phyloP scores from a whole-genome alignment of 208 protist species.

The Plasmodiophora brassicae region DNA sequence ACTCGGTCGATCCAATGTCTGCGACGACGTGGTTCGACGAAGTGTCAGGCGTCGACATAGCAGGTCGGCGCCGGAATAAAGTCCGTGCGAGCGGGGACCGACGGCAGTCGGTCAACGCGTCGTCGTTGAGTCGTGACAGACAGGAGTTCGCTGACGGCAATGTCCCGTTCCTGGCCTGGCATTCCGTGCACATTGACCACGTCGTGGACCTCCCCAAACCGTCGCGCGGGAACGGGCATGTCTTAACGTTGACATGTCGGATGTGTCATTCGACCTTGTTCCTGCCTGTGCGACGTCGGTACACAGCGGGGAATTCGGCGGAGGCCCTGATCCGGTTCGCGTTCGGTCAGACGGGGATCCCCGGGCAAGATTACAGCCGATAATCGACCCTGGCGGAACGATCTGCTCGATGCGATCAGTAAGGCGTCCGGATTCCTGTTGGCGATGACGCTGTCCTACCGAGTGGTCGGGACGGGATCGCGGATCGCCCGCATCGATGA shows the following conservation, averaged over 20 bases:
- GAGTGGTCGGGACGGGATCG: not conserved
- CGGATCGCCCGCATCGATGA: not conserved
- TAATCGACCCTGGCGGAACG: not conserved
- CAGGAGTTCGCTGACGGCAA: not conserved
- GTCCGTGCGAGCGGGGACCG: too few relatives aligned
- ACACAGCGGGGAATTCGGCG: not conserved
- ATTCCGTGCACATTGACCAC: not conserved
- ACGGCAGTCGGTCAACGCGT: too few relatives aligned
- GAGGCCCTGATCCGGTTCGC: not conserved
- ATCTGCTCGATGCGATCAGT: not conserved
- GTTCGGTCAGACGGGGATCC: not conserved
- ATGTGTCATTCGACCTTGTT: not conserved
- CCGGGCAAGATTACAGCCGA: not conserved
- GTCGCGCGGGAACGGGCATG: conserved; percentile 3
- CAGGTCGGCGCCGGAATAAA: too few relatives aligned
- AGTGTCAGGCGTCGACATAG: too few relatives aligned
- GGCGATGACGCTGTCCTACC: not conserved
- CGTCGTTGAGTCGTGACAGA: too few relatives aligned
- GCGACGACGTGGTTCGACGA: too few relatives aligned
- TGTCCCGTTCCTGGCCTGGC: not conserved
- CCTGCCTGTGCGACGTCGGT: not conserved
- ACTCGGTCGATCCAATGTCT: too few relatives aligned
- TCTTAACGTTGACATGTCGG: not conserved
- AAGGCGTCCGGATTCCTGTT: not conserved
- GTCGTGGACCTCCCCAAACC: not conserved